These are phyloP conservation scores for Acacia acuminata DNA, from an alignment of 306 rosid species.

Conservation along the genomic window DNA sequence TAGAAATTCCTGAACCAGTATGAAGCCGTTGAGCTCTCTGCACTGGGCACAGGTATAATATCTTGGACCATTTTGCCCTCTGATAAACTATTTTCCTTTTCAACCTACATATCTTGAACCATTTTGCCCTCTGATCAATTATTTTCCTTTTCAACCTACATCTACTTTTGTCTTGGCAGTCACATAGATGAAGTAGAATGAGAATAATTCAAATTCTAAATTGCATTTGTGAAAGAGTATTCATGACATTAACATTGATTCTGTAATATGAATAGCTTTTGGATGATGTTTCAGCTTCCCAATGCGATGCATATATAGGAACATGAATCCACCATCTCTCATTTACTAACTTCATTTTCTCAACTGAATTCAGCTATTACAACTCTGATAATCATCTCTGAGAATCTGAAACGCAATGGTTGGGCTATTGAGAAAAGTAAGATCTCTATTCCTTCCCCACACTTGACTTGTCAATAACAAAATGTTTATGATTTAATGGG, in stretches of 20 bases:
- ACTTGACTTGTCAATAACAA: neutral
- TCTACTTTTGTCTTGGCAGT: neutral
- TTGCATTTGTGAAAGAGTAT: neutral
- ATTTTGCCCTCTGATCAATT: neutral
- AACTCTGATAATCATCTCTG: conserved; percentile 57
- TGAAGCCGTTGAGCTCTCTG: conserved; percentile 65
- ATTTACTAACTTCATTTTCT: conserved; percentile 14
- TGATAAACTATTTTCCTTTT: neutral
- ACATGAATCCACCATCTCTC: neutral
- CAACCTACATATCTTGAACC: neutral
- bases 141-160: neutral
- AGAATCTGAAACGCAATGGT: conserved; percentile 60
- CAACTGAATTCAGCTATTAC: conserved; percentile 63
- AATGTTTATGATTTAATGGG: neutral
- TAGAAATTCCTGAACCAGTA: conserved; percentile 64
- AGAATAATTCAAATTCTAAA: neutral
- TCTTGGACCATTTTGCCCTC: conserved; percentile 7
- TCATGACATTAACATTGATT: neutral
- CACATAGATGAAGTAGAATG: neutral
- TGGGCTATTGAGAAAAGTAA: conserved; percentile 66
- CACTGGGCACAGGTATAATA: conserved; percentile 64
- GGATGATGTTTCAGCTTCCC: neutral
- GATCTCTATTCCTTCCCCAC: conserved; percentile 28
- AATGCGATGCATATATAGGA: neutral
- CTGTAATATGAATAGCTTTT: too few relatives aligned